Evolutionary conservation across 2,329 filamentous ascomycete species (phyloP).

Genomic region (Calonectria fujianensis): DNA sequence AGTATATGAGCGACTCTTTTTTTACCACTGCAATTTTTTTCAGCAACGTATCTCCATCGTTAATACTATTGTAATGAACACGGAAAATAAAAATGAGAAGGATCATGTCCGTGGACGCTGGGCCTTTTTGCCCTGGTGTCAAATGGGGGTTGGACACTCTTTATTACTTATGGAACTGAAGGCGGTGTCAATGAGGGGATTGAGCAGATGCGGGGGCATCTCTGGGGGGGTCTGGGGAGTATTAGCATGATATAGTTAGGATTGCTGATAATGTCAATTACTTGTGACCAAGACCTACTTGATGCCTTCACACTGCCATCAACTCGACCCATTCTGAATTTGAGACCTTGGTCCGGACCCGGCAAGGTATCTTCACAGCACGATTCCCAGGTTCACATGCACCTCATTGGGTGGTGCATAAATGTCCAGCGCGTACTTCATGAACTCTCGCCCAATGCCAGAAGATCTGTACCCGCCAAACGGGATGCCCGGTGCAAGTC

Average conservation of each 20-base stretch:
- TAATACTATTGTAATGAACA: conserved; percentile 20
- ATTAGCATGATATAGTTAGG: not conserved
- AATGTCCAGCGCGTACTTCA: conserved; percentile 34
- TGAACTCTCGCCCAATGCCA: conserved; percentile 36
- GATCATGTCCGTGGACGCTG: not conserved
- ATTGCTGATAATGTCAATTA: not conserved
- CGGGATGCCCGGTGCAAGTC: conserved; percentile 44
- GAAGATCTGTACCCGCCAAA: conserved; percentile 46
- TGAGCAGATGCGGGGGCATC: not conserved
- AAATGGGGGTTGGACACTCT: not conserved
- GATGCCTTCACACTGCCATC: not conserved
- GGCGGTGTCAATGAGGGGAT: not conserved
- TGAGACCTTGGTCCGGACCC: not conserved
- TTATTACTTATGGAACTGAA: not conserved
- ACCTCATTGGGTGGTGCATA: conserved; percentile 39
- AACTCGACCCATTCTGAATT: not conserved
- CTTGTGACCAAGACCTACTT: not conserved
- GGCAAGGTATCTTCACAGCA: not conserved
- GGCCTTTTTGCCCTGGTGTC: not conserved
- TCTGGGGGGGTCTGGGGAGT: not conserved
- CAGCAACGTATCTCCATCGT: not conserved
- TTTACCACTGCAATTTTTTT: not conserved
- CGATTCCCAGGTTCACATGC: conserved; percentile 33
- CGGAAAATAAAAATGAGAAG: conserved; percentile 13
- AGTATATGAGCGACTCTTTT: conserved; percentile 9